Conservation (phyloP, 306 rosid genomes). For the peach (Prunus persica) region Prunus_persica_NCBIv2 NC_034016.1:16425501-16426000, state of each 20-base stretch:
- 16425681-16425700: slow-evolving; percentile 86
- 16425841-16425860: neutral
- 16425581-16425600: slow-evolving; percentile 63
- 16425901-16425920: slow-evolving; percentile 73
- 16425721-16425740: slow-evolving; percentile 87
- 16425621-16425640: slow-evolving; percentile 83
- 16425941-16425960: slow-evolving; percentile 37
- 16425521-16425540: slow-evolving; percentile 68
- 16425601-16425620: slow-evolving; percentile 64
- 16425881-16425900: slow-evolving; percentile 76
- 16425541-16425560: slow-evolving; percentile 52
- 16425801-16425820: neutral
- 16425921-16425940: slow-evolving; percentile 58
- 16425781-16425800: slow-evolving; percentile 23
- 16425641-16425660: slow-evolving; percentile 70
- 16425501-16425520: slow-evolving; percentile 64
- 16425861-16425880: slow-evolving; percentile 58
- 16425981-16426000: slow-evolving; percentile 72
- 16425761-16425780: slow-evolving; percentile 92
- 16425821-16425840: neutral
- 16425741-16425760: slow-evolving; percentile 85
- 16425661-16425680: slow-evolving; percentile 60
- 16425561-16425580: slow-evolving; percentile 56
- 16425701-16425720: slow-evolving; percentile 74
- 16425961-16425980: slow-evolving; percentile 72